Conservation (phyloP, 2,329 filamentous ascomycete genomes). For the Fusarium duplospermum region DNA sequence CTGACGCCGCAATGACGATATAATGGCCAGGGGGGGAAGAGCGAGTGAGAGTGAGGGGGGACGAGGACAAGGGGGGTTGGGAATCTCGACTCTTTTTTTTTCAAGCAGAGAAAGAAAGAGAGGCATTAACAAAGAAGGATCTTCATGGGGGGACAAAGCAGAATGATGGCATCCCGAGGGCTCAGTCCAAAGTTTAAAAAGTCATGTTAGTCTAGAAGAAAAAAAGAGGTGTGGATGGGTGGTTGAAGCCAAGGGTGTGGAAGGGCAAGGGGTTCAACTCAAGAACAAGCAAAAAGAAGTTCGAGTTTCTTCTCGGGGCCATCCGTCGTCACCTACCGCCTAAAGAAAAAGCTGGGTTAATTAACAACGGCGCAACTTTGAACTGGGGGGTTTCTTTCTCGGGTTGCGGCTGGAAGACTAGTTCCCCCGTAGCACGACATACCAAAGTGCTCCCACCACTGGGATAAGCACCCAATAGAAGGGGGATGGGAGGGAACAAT, state of each 20-base stretch:
- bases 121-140: background rate
- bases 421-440: background rate
- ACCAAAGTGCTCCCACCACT: background rate
- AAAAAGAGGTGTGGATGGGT: background rate
- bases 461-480: background rate
- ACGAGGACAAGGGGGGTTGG: background rate
- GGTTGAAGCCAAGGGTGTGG: background rate
- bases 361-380: background rate
- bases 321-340: background rate
- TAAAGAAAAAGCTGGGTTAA: background rate
- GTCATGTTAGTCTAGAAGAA: background rate
- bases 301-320: background rate
- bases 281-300: background rate
- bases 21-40: conserved; percentile 23
- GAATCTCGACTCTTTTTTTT: background rate
- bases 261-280: background rate
- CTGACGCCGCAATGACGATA: conserved; percentile 43
- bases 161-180: background rate
- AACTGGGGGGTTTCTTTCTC: background rate
- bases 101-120: background rate
- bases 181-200: conserved; percentile 10
- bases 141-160: background rate
- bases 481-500: background rate
- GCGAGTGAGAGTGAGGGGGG: conserved; percentile 13
- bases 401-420: background rate